A percentile compares a stretch with the other conserved stretches of the same genome.
These are phyloP conservation scores for Rhodotorula taiwanensis DNA, from an alignment of 768 basidiomycete species.

Conservation along the genomic window DNA sequence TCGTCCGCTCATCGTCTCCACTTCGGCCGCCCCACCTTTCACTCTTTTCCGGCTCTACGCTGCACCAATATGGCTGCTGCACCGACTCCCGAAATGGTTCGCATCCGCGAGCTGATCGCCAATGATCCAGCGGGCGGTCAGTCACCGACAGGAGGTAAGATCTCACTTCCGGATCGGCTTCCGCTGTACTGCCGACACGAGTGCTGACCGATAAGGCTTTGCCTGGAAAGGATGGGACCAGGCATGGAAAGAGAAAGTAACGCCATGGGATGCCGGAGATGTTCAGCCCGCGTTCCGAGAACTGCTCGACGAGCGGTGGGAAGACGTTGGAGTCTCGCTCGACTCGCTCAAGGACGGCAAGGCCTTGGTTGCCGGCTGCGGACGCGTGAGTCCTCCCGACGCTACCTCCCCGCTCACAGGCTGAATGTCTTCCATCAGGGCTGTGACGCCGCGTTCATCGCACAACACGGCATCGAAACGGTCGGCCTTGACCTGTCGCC, in stretches of 20 bases:
- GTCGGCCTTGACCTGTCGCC: slow-evolving; percentile 57
- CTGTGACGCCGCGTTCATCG: slow-evolving; percentile 57
- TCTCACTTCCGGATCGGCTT: background rate
- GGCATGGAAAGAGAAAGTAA: slow-evolving; percentile 50
- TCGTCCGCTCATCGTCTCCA: background rate
- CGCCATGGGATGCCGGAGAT: slow-evolving; percentile 56
- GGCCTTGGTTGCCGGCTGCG: slow-evolving; percentile 58
- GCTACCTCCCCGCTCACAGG: slow-evolving; percentile 4
- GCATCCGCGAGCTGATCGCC: slow-evolving; percentile 15
- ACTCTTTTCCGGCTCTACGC: too few species aligned
- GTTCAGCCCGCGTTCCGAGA: slow-evolving; percentile 56
- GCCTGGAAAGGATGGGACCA: slow-evolving; percentile 26
- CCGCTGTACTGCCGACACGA: too few species aligned
- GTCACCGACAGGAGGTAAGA: background rate
- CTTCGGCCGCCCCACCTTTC: too few species aligned
- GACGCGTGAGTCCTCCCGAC: slow-evolving; percentile 45
- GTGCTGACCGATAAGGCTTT: too few species aligned
- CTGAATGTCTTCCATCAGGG: slow-evolving; percentile 48
- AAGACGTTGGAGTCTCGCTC: slow-evolving; percentile 40
- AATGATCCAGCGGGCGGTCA: slow-evolving; percentile 14
- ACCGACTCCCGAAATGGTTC: too few species aligned
- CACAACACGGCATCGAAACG: slow-evolving; percentile 51
- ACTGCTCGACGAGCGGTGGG: slow-evolving; percentile 49
- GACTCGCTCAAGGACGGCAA: slow-evolving; percentile 49
- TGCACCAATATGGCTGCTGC: too few species aligned